Base-by-base conservation (phyloP, 2,329 filamentous ascomycete species). In the Ilyonectria sp. region DNA sequence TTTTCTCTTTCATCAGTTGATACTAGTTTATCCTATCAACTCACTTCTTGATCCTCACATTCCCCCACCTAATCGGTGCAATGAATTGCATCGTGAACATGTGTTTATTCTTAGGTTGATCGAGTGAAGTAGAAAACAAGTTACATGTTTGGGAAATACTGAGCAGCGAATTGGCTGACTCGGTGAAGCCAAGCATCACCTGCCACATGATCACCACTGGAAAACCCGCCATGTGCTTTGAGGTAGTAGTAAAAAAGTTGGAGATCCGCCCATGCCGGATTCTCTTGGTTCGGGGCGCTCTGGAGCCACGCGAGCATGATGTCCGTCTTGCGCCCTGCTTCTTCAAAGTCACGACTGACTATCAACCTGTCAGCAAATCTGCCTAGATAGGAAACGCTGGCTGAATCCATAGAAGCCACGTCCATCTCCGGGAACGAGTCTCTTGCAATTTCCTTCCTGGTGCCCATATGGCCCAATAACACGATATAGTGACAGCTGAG, bases 101-200 rank as follows among this genome's bases (percentile, higher is more conserved):
- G 23, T 50, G 23, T 50, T 50, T 17, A 8, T 17, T 50, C 47
- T 50, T 19, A 17, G 8, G 37, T 43, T n/a, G 37, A 43, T 43
- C 21, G 3, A 19, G 15, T 53, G 50, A 53, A 53, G 50, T 33
- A 21, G 50, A 53, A 53, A 35, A 31, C 7, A 6, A 6, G 50
- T 33, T 35, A 53, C 50, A 53, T 53, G n/a, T 53, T 35, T 8
- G 50, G 50, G 31, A 53, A 53, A 53, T 53, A 53, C 50, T 53
- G 26, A n/a, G 50, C 50, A 10, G 8, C 31, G 10, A n/a, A 21
- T n/a, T 53, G 29, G 29, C n/a, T n/a, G 11, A 53, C 11, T 21
- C 13, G 26, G 29, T 53, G 15, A 35, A 53, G 13, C 50, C 50
- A 53, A 35, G 50, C 50, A 33, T 35, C 3, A 4, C 50, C 50